Evolutionary conservation across 352 stramenopile genomes (phyloP).

Genomic region (Globisporangium perplexum): DNA sequence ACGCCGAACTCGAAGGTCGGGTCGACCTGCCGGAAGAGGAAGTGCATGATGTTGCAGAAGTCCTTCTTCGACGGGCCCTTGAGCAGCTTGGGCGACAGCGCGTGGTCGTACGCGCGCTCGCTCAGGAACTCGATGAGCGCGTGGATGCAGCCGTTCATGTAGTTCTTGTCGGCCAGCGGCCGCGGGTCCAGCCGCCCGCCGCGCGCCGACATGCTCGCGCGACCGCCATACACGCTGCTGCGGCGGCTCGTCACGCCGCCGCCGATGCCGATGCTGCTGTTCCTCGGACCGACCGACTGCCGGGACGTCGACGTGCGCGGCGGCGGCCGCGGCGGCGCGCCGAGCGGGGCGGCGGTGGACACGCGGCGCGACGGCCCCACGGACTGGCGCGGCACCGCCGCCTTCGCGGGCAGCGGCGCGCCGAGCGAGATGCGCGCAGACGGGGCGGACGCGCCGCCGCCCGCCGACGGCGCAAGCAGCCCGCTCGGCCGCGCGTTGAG

Average conservation of each 20-base stretch:
- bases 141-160: conserved; percentile 89
- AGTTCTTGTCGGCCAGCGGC: conserved; percentile 88
- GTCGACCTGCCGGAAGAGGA: conserved; percentile 95
- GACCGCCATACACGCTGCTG: conserved; percentile 59
- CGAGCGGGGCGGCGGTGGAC: conserved; percentile 26
- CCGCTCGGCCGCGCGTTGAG: conserved; percentile 54
- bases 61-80: conserved; percentile 94
- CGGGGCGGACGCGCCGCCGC: conserved; percentile 15
- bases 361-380: conserved; percentile 52
- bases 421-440: conserved; percentile 50
- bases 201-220: conserved; percentile 40
- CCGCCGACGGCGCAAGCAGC: conserved; percentile 7
- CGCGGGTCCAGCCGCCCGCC: conserved; percentile 70
- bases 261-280: conserved; percentile 2
- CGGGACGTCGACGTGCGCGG: conserved; percentile 44
- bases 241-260: conserved; percentile 22
- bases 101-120: conserved; percentile 89
- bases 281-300: conserved; percentile 29
- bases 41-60: conserved; percentile 96
- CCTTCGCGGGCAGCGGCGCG: conserved; percentile 19
- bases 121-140: conserved; percentile 93
- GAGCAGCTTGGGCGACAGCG: conserved; percentile 88
- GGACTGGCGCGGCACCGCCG: conserved; percentile 48
- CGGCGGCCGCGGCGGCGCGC: conserved; percentile 12
- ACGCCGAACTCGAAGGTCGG: conserved; percentile 77